Base-by-base conservation (phyloP, 352 stramenopile species). In the Vaucheria bursata region DNA sequence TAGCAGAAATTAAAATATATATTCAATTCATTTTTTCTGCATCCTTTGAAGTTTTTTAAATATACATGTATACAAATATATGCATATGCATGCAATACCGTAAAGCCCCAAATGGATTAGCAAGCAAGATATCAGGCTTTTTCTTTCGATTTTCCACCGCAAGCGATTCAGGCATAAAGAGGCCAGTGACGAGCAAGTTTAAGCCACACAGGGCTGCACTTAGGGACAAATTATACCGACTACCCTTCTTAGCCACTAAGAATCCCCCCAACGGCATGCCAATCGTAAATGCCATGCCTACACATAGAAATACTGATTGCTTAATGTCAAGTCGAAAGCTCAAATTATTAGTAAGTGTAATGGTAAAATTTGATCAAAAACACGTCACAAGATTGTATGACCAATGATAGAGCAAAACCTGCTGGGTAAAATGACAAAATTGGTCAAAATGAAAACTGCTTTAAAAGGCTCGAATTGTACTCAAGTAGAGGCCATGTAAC, bases 271-370 rank as follows among this genome's bases (percentile, higher is more conserved):
- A 12, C 1, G 75, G 75, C 36, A 80, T 71, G 3, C 75, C 75
- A 65, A 80, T 80, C 33, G 74, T 80, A 39, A 80, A 80, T 36
- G 75, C 75, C 75, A 76, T 80, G 6, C 75, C 75, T 68, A 34
- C 2, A 7, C 8, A 59, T 59, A 25, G 45, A 12, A 25, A 25
- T 59, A 59, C 45, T 59, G 45, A 12, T 25, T 25, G 45, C 45
- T 18, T 59, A 25, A 59, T 59, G 45, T 12, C 45, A 59, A 12
- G 45, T 59, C 12, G 12, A 12, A 59, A 18, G 45, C 45, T 18
- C 45, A 59, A 12, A 59, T 18, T 59, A 25, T 12, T 18, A 25
- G 12, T 25, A 59, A 59, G 12, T 12, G 45, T 59, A 12, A 59
- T 25, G 45, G 12, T 59, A 18, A 18, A 59, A 25, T 25, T 12